Conservation (phyloP, 75 land plant genomes). For the Picea glauca region DNA sequence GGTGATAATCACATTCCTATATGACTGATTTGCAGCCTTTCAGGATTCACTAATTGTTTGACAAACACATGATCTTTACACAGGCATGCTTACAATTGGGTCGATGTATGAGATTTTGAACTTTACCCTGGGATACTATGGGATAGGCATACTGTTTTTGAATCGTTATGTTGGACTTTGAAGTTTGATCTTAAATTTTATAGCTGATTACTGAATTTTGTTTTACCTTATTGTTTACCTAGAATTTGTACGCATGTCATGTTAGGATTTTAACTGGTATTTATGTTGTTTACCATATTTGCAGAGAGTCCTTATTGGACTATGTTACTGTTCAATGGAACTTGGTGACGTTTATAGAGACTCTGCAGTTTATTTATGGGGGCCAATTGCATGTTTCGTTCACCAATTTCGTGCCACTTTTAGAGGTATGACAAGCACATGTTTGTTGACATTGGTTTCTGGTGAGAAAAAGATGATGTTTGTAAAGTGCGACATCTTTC, state of each 20-base stretch:
- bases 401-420: slow-evolving; percentile 18
- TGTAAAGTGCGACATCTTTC: background rate
- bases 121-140: background rate
- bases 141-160: background rate
- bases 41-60: background rate
- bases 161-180: background rate
- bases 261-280: background rate
- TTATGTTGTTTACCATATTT: slow-evolving; percentile 3
- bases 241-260: background rate
- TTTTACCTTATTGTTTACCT: background rate
- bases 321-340: slow-evolving; percentile 28
- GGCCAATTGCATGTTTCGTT: slow-evolving; percentile 15
- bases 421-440: slow-evolving; percentile 23
- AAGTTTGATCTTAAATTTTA: background rate
- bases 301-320: slow-evolving; percentile 31
- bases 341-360: slow-evolving; percentile 15
- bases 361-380: slow-evolving; percentile 29
- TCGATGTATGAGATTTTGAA: background rate
- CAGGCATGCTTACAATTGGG: background rate
- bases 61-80: background rate
- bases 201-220: too few relatives aligned
- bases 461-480: background rate
- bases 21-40: too few relatives aligned
- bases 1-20: too few relatives aligned
- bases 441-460: background rate